These are phyloP conservation scores for Bolboschoenoplectus hybrid DNA, from an alignment of 202 grass and related monocot genomes.

Conservation along the genomic window DNA sequence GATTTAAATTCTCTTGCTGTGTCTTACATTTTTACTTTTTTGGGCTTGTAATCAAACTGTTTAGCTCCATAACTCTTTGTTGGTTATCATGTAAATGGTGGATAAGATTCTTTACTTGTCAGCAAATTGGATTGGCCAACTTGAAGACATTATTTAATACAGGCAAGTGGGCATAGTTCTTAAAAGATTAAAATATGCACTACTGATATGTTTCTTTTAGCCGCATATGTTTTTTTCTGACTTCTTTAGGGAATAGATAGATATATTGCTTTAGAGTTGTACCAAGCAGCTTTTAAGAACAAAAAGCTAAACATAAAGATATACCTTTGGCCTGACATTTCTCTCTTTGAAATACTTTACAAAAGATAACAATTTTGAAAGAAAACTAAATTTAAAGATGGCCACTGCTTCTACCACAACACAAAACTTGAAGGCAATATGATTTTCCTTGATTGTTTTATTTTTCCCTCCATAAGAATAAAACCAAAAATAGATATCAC, in stretches of 20 bases:
- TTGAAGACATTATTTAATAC: conserved; percentile 4
- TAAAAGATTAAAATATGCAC: conserved; percentile 32
- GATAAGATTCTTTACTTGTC: conserved; percentile 1
- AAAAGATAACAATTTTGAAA: background rate
- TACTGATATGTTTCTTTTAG: conserved; percentile 32
- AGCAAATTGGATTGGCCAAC: background rate
- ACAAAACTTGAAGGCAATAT: background rate
- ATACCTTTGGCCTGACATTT: background rate
- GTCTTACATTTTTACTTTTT: background rate
- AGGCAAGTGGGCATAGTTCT: conserved; percentile 9
- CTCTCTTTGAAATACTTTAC: conserved; percentile 11
- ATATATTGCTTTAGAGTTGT: conserved; percentile 23
- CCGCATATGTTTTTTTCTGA: background rate
- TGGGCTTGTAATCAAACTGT: background rate
- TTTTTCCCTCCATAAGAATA: background rate
- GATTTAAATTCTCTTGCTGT: background rate
- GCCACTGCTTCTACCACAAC: background rate
- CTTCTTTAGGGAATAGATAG: conserved; percentile 24
- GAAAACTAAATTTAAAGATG: background rate
- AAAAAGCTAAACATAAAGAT: conserved; percentile 13
- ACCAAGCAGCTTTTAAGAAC: conserved; percentile 29
- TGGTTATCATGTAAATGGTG: background rate
- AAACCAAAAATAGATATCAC: background rate
- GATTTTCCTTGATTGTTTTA: background rate
- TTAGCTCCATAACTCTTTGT: background rate